Base-by-base conservation (phyloP, 352 stramenopile species). In the Phytophthora citrophthora region DNA sequence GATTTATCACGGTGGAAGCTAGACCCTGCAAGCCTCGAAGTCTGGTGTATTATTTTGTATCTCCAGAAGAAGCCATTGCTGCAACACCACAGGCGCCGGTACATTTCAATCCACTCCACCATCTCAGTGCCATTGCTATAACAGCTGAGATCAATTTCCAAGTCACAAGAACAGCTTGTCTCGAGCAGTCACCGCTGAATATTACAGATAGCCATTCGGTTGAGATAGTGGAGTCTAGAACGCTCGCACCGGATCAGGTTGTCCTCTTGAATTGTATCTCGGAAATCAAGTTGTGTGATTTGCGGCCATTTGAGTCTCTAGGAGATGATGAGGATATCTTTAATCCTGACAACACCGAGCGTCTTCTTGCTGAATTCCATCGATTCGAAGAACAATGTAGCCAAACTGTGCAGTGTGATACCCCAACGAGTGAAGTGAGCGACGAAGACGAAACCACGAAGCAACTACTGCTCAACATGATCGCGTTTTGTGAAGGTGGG, bases 1-100 rank as follows among this genome's bases (percentile, higher is more conserved):
- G 79, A 89, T 55, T 69, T 90, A 13, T 68, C 55, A 15, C 72
- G 71, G 16, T 88, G 79, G 81, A 60, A 36, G 26, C 51, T 36
- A 29, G 60, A 62, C 5, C 6, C 34, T 39, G 43, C 26, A 51
- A 24, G 18, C 40, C 52, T n/a, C 47, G 11, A 32, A 60, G 64
- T 39, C 24, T 54, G 27, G 27, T 79, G 15, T 81, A 75, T 48
- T 83, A 79, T 47, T 79, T 83, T 39, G 58, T 68, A 4, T 61
- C 61, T 1, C 34, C 23, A 12, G 69, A 70, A 55, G 64, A 68
- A 41, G 12, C 13, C 4, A 44, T 39, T 51, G 38, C 31, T 43
- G 36, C 40, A 29, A 49, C 43, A 18, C 27, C 49, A 4, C 48
- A 36, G 18, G 48, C 20, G 10, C 39, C 20, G n/a, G 45, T 36